Evolutionary conservation across 139 green algal genomes (phyloP).

Genomic region (Prasinococcaceae sp.): DNA sequence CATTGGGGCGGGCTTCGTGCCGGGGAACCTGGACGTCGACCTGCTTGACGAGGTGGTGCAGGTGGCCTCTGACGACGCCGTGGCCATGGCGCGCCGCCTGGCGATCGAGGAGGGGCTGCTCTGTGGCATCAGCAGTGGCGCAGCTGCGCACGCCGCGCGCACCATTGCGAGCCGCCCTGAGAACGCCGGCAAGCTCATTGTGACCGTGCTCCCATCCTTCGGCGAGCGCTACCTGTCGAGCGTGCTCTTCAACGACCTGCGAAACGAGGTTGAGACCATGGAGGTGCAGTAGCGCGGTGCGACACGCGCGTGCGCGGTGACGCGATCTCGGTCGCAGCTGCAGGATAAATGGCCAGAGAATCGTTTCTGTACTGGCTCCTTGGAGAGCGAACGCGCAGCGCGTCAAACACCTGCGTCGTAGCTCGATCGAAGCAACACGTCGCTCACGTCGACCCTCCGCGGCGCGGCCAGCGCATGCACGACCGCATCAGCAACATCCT

Average conservation of each 20-base stretch:
- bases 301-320: too few species aligned
- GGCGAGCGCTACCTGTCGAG: constrained; percentile 88
- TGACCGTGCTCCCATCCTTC: constrained; percentile 78
- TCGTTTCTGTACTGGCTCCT: too few species aligned
- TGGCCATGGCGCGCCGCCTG: constrained; percentile 69
- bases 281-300: neutral
- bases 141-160: constrained; percentile 34
- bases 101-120: constrained; percentile 81
- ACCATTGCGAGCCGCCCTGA: constrained; percentile 63
- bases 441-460: too few species aligned
- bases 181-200: constrained; percentile 86
- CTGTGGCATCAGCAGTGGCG: constrained; percentile 14
- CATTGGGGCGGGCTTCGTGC: constrained; percentile 96
- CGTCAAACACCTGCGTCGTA: too few species aligned
- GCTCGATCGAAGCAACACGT: too few species aligned
- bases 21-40: constrained; percentile 71
- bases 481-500: too few species aligned
- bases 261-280: constrained; percentile 32
- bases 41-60: constrained; percentile 82
- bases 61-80: constrained; percentile 64
- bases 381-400: too few species aligned
- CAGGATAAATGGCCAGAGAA: too few species aligned
- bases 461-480: too few species aligned
- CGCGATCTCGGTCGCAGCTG: too few species aligned
- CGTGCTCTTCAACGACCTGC: constrained; percentile 64